These are phyloP conservation scores for Pythium myriotylum DNA, from an alignment of 352 stramenopile genomes.

Conservation along the genomic window DNA sequence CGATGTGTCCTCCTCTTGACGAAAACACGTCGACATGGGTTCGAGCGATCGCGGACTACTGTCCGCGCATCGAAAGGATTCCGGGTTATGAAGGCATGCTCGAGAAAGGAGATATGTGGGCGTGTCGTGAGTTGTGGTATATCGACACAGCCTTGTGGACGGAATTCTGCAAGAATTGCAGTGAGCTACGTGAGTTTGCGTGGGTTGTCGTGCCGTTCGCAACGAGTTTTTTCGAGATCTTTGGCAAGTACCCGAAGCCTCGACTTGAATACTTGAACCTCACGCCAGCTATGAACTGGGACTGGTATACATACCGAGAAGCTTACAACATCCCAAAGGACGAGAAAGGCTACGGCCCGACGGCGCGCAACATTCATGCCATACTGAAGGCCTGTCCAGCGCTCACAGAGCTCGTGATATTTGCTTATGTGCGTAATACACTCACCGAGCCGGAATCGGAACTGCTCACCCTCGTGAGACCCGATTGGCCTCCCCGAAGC, in stretches of 20 bases:
- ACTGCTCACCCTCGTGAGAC: too few species aligned
- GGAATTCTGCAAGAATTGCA: slow-evolving; percentile 40
- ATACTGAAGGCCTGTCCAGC: background rate
- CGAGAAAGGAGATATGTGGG: too few species aligned
- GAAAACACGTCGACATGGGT: background rate
- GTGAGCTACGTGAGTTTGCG: background rate
- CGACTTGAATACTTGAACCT: background rate
- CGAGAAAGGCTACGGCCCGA: background rate
- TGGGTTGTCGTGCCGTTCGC: slow-evolving; percentile 8
- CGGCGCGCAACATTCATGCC: background rate
- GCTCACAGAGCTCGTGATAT: background rate
- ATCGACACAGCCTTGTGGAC: slow-evolving; percentile 41
- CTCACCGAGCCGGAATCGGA: background rate
- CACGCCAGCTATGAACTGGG: background rate
- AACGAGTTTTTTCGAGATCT: slow-evolving; percentile 13
- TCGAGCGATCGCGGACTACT: background rate
- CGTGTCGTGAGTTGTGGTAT: slow-evolving; percentile 25
- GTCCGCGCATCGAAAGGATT: background rate
- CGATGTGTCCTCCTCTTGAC: background rate
- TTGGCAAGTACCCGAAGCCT: slow-evolving; percentile 11
- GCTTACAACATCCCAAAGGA: background rate
- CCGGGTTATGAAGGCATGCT: too few species aligned
- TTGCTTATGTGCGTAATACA: background rate
- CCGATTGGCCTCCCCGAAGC: too few species aligned
- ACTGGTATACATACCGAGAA: slow-evolving; percentile 2